These are phyloP conservation scores for Melampsora americana DNA, from an alignment of 1,284 basidiomycete genomes.

Conservation along the genomic window DNA sequence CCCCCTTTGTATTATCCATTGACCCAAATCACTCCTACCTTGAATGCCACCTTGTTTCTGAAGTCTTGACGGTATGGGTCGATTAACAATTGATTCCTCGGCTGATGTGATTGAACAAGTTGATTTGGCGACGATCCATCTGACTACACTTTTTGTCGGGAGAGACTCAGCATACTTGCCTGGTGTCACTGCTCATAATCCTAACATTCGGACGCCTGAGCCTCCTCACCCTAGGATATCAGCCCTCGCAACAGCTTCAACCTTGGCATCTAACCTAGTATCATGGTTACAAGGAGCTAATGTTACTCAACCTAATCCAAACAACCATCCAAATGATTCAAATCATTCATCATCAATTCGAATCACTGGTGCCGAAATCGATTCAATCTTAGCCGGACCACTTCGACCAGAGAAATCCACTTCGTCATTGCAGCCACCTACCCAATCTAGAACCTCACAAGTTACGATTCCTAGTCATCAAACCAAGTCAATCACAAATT, in stretches of 20 bases:
- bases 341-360: not conserved
- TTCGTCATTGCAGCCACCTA: constrained; percentile 23
- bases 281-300: constrained; percentile 30
- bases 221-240: constrained; percentile 11
- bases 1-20: not conserved
- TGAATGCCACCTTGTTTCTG: not conserved
- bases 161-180: constrained; percentile 30
- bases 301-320: not conserved
- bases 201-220: constrained; percentile 7
- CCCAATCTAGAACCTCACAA: not conserved
- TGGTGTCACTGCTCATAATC: constrained; percentile 14
- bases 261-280: constrained; percentile 23
- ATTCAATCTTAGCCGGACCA: constrained; percentile 35
- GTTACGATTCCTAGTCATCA: not conserved
- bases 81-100: constrained; percentile 10
- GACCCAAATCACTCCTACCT: not conserved
- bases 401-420: constrained; percentile 15
- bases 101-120: constrained; percentile 37
- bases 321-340: not conserved
- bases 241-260: constrained; percentile 2
- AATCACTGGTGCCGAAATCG: constrained; percentile 31
- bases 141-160: constrained; percentile 24
- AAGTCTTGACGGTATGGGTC: not conserved
- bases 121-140: not conserved
- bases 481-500: not conserved